Base-by-base conservation (phyloP, 2,329 filamentous ascomycete species). In the Microsporum ferrugineum region DNA sequence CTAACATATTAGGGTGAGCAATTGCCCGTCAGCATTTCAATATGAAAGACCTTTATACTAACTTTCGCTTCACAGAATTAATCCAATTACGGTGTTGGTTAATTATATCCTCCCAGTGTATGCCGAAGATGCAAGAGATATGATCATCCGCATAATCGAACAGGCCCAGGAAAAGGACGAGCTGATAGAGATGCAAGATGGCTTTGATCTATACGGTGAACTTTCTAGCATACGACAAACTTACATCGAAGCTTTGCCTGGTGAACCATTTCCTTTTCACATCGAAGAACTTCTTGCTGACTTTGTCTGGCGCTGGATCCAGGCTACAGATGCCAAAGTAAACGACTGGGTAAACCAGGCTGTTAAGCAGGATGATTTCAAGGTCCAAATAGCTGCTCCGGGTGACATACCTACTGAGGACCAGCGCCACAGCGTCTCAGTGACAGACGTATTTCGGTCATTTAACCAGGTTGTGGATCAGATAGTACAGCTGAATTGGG, bases 261-360 rank as follows among this genome's bases (percentile, higher is more conserved):
- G 55, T 29, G 55, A 84, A 63, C 83, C 84, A 0, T 99, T 97
- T 72, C 86, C 86, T 3, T 96, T 97, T 72, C 85, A 91, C 65
- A 83, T 99, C 49, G 94, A 99, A 73, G 84, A 86, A 47, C 78
- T 95, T 14, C 80, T 99, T 17, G 88, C 91, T 64, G 87, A 89
- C 39, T 99, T 97, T 72, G 94, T 97, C 4, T 97, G 91, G 91
- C 85, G 90, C 62, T 99, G 91, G 91, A 89, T 99, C 64, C 81
- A 83, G 60, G 83, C 85, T 65, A 91, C 90, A 5, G 91, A 97
- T 68, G 78, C 79, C 38, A 90, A 87, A 69, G 86, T 96, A 69
- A 80, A 88, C 63, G 85, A 85, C 29, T 94, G 94, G 78, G 88
- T 97, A 43, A 90, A 95, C 55, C 84, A 92, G 68, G 91, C 94